Evolutionary conservation across 192 early-diverging fungal genomes (phyloP).

Genomic region (Coemansia sp.): DNA sequence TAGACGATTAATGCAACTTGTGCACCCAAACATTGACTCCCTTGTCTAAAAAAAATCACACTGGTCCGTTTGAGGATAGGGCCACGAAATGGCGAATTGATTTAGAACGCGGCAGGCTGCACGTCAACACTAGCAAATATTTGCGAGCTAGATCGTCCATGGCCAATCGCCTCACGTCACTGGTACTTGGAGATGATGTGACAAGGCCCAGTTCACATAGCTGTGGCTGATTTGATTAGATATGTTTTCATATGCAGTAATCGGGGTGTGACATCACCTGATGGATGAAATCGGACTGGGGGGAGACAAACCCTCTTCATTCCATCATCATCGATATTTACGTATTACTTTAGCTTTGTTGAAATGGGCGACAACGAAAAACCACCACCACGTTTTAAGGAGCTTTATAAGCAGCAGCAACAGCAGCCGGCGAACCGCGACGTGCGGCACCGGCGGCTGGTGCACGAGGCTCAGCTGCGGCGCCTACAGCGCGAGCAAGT

Average conservation of each 20-base stretch:
- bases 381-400: conserved; percentile 38
- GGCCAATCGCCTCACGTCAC: background rate
- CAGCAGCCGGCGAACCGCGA: conserved; percentile 48
- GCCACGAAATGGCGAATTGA: background rate
- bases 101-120: background rate
- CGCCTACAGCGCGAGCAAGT: conserved; percentile 68
- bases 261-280: background rate
- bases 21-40: conserved; percentile 9
- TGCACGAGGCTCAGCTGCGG: conserved; percentile 62
- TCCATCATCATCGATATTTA: background rate
- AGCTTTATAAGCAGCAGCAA: conserved; percentile 39
- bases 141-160: background rate
- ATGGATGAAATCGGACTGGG: background rate
- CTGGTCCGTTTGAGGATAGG: background rate
- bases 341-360: background rate
- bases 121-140: background rate
- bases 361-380: conserved; percentile 1
- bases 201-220: background rate
- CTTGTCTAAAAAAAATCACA: background rate
- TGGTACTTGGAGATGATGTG: background rate
- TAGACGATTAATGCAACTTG: background rate
- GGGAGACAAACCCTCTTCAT: background rate
- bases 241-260: background rate
- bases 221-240: no score
- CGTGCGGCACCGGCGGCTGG: conserved; percentile 56